phyloP scores from a whole-genome alignment of 805 yeast genomes.

The Ogataea philodendri region DNA sequence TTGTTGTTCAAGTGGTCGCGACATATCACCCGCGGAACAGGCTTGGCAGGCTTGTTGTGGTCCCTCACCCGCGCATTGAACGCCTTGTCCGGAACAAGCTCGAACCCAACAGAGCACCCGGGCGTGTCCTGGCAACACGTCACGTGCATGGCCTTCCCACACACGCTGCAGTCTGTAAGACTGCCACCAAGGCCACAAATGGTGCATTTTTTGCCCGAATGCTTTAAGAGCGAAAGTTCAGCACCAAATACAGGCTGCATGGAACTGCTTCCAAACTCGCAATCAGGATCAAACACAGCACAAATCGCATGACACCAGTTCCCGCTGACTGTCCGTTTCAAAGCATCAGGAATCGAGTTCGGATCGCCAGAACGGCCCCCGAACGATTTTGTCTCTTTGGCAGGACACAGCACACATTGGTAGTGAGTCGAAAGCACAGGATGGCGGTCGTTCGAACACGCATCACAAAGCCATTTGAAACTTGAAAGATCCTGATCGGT shows the following conservation, averaged over 20 bases:
- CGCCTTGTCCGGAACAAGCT: slow-evolving; percentile 30
- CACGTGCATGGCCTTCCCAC: slow-evolving; percentile 44
- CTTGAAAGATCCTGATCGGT: slow-evolving; percentile 10
- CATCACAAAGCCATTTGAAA: slow-evolving; percentile 75
- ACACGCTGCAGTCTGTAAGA: slow-evolving; percentile 44
- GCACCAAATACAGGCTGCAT: slow-evolving; percentile 50
- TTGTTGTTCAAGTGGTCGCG: slow-evolving; percentile 33
- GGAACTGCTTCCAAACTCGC: slow-evolving; percentile 39
- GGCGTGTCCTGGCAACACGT: slow-evolving; percentile 57
- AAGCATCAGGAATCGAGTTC: slow-evolving; percentile 53
- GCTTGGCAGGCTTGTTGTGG: slow-evolving; percentile 35
- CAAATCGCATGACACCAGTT: slow-evolving; percentile 80
- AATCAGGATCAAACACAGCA: slow-evolving; percentile 52
- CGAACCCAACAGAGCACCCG: slow-evolving; percentile 54
- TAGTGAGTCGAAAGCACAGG: slow-evolving; percentile 58
- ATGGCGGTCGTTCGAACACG: slow-evolving; percentile 66
- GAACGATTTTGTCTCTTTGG: slow-evolving; percentile 49
- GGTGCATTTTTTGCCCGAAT: slow-evolving; percentile 39
- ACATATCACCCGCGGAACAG: slow-evolving; percentile 46
- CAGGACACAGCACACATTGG: slow-evolving; percentile 64
- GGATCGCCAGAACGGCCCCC: slow-evolving; percentile 42
- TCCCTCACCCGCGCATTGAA: slow-evolving; percentile 23
- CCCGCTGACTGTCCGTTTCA: slow-evolving; percentile 65
- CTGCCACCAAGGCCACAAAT: slow-evolving; percentile 53
- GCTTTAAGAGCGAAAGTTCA: slow-evolving; percentile 31